These are phyloP conservation scores for Scedosporium aurantiacum DNA, from an alignment of 2,329 filamentous ascomycete species.

Conservation along the genomic window DNA sequence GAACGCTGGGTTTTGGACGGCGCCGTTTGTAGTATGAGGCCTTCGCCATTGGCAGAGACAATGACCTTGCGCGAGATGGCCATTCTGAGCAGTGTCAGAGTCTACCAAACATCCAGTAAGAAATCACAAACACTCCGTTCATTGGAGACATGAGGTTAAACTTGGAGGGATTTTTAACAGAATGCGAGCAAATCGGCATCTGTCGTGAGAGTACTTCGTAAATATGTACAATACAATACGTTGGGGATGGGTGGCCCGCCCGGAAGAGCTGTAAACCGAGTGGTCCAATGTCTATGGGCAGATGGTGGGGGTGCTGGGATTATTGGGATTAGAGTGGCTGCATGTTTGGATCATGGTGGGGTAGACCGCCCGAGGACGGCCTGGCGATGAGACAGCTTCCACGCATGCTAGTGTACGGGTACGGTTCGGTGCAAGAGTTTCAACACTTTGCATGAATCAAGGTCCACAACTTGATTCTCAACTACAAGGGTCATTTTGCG, in stretches of 20 bases:
- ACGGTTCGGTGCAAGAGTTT: too few species aligned
- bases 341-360: background rate
- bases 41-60: slow-evolving; percentile 72
- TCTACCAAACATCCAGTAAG: background rate
- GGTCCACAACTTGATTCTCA: too few species aligned
- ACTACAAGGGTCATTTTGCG: background rate
- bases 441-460: background rate
- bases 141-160: background rate
- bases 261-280: background rate
- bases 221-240: background rate
- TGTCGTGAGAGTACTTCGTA: background rate
- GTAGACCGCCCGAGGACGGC: background rate
- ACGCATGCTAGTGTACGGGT: background rate
- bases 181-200: background rate
- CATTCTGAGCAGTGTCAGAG: slow-evolving; percentile 2
- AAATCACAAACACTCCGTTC: background rate
- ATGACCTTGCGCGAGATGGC: slow-evolving; percentile 63
- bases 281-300: background rate
- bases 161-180: background rate
- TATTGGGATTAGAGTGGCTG: background rate
- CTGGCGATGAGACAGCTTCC: background rate
- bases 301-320: slow-evolving; percentile 1
- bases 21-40: slow-evolving; percentile 67
- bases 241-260: background rate
- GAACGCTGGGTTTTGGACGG: slow-evolving; percentile 47